These are phyloP conservation scores for Ulmus americana DNA, from an alignment of 331 rosid species.

Conservation along the genomic window DNA sequence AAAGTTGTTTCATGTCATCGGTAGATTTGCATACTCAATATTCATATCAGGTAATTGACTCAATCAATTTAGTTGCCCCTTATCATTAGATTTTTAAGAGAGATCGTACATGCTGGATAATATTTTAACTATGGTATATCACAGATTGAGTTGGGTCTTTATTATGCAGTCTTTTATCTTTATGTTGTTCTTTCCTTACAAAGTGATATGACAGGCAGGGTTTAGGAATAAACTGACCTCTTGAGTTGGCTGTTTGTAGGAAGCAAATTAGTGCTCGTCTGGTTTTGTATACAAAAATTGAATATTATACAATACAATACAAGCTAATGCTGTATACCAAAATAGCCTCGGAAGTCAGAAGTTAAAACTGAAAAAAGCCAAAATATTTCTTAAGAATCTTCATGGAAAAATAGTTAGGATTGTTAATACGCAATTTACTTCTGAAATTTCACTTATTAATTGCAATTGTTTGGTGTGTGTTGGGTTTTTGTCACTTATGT, in stretches of 20 bases:
- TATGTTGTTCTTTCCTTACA: neutral
- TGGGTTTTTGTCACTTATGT: conserved; percentile 2
- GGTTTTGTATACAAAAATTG: too few species aligned
- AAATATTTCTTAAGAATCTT: neutral
- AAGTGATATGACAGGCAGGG: neutral
- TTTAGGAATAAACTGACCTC: too few species aligned
- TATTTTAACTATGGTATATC: neutral
- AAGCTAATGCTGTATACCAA: too few species aligned
- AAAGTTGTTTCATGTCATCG: conserved; percentile 83
- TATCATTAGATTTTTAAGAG: conserved; percentile 1
- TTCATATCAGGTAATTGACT: conserved; percentile 63
- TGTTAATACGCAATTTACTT: neutral
- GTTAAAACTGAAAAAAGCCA: neutral
- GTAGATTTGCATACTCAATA: conserved; percentile 83
- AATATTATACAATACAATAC: too few species aligned
- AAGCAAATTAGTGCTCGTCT: too few species aligned
- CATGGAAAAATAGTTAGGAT: too few species aligned
- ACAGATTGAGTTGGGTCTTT: neutral
- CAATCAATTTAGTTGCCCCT: conserved; percentile 1
- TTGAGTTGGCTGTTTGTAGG: too few species aligned
- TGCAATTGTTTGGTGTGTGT: neutral
- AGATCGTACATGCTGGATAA: too few species aligned
- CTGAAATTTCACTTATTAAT: neutral
- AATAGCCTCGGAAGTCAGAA: too few species aligned
- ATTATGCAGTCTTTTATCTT: neutral